Base-by-base conservation (phyloP, 106 monocot genomes). In the Narthecium ossifragum region DNA sequence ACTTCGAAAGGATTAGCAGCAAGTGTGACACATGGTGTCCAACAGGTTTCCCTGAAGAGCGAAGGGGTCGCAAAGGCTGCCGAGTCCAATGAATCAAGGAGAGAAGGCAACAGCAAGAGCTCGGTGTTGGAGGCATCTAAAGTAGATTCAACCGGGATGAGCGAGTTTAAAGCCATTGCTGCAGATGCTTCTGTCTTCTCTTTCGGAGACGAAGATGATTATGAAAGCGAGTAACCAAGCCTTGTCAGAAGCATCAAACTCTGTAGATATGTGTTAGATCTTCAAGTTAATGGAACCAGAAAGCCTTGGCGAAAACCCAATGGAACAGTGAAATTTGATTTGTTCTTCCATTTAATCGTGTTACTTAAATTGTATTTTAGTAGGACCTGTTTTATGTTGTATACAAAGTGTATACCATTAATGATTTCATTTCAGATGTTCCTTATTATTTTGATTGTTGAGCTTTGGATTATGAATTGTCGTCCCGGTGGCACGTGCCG, bases 141-240 rank as follows among this genome's bases (percentile, higher is more conserved):
- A 57, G 14, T 48, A 23, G 86, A 75, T 18, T 73, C 82, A 20
- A 61, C 72, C 1, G 57, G 78, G 8, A 39, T 75, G 41, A 96
- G 89, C 51, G 93, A 89, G 48, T 94, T 94, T 65, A 94, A 89
- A 65, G 85, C 93, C 37, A 90, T 94, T 29, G 89, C 93, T 27
- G 93, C 93, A 20, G 93, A 94, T 75, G 89, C 93, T 32, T 94
- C 93, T 0, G 85, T 94, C 18, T 94, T 94, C 53, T 83, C 85
- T 20, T 93, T 93, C 52, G 93, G 93, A 2, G 93, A 93, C 45
- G 90, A 90, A 65, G 88, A 88, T 20, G 85, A 88, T 22, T 94
- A 94, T 43, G 93, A 90, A 64, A 94, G 93, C 48, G 93, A 94
- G 46, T 94, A 54, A 70, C 21, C 30, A 25, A 48, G 15, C 11